Percentiles rank a stretch among this genome's conserved stretches.
These are phyloP conservation scores for Cucurbita moschata DNA, from an alignment of 306 rosid species.

Conservation along the genomic window DNA sequence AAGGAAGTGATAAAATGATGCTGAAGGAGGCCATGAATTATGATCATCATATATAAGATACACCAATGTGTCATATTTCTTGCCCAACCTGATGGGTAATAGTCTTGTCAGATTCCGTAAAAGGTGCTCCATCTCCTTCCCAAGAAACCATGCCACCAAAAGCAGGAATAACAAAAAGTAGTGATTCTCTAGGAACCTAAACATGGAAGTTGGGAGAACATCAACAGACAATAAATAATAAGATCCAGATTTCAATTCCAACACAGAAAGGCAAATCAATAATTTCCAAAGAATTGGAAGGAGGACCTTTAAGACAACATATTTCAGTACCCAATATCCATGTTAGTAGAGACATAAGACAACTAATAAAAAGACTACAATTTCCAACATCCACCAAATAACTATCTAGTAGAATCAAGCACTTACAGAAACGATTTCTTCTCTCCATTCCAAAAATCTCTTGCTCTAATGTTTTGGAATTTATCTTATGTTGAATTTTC, in stretches of 20 bases:
- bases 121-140: slow-evolving; percentile 90
- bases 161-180: slow-evolving; percentile 77
- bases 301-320: not conserved
- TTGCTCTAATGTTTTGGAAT: not conserved
- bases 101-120: slow-evolving; percentile 51
- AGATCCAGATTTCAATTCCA: not conserved
- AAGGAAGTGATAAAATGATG: not conserved
- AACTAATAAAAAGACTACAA: not conserved
- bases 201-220: not conserved
- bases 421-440: not conserved
- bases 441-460: not conserved
- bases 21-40: not conserved
- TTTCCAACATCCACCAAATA: not conserved
- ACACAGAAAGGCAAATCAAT: no score
- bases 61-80: not conserved
- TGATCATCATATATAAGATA: not conserved
- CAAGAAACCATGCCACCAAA: slow-evolving; percentile 90
- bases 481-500: not conserved
- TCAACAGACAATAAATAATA: not conserved
- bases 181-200: slow-evolving; percentile 83
- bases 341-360: not conserved
- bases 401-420: not conserved
- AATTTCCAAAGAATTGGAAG: not conserved
- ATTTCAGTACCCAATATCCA: not conserved
- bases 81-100: slow-evolving; percentile 69